phyloP scores from a whole-genome alignment of 1,284 basidiomycete species.

The Hemileia vastatrix region DNA sequence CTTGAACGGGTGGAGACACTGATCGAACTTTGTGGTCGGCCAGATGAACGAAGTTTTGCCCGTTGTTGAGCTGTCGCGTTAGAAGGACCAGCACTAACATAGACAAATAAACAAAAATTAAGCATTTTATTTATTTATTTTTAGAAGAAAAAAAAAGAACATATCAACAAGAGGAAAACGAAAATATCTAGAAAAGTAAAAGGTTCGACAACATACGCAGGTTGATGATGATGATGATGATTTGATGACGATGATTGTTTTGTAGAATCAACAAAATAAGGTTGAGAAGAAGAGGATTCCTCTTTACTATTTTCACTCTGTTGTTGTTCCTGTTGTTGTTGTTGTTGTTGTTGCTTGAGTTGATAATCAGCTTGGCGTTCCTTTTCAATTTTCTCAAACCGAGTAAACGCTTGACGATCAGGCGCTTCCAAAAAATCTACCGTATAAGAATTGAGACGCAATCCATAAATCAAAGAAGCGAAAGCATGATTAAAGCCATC shows the following conservation, averaged over 20 bases:
- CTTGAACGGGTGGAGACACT: no score
- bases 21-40: no score
- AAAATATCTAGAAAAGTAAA: no score
- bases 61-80: no score
- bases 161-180: no score
- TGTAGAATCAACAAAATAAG: not conserved
- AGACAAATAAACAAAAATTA: no score
- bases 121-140: no score
- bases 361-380: not conserved
- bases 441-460: constrained; percentile 9
- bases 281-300: no score
- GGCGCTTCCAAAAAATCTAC: constrained; percentile 15
- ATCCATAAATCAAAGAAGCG: constrained; percentile 7
- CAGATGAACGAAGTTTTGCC: no score
- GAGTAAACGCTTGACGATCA: not conserved
- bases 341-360: not conserved
- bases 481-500: constrained; percentile 18
- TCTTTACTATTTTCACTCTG: not conserved
- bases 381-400: not conserved
- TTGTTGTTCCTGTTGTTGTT: not conserved
- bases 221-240: not conserved
- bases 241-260: not conserved
- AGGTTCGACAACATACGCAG: no score
- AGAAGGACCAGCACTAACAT: no score
- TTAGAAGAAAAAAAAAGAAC: no score